Conservation (phyloP, 2,329 filamentous ascomycete genomes). For the Ophiobolus disseminans region DNA sequence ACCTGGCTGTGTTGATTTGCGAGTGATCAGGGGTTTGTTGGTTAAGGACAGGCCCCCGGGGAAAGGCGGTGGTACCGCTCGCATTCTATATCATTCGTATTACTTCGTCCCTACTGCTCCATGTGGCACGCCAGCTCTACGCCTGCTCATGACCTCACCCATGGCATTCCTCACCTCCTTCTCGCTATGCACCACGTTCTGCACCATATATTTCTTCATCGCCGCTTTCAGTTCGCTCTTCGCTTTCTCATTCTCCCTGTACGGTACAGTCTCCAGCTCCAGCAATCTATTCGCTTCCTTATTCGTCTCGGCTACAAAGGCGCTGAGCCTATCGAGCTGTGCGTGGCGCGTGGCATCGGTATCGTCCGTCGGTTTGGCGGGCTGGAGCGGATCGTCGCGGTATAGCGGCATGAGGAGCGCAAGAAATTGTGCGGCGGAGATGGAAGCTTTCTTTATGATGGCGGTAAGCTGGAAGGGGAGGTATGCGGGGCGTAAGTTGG, state of each 20-base stretch:
- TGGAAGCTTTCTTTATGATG: conserved; percentile 75
- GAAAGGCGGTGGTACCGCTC: too few relatives aligned
- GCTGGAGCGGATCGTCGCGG: conserved; percentile 35
- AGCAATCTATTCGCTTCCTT: conserved; percentile 74
- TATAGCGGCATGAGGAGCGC: conserved; percentile 46
- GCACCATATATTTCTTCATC: conserved; percentile 85
- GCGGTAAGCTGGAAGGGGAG: conserved; percentile 85
- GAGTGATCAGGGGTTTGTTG: too few relatives aligned
- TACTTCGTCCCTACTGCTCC: conserved; percentile 56
- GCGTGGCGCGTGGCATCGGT: conserved; percentile 55
- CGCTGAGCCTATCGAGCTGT: conserved; percentile 72
- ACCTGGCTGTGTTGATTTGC: too few relatives aligned
- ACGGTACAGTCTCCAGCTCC: conserved; percentile 81
- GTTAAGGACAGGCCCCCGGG: too few relatives aligned
- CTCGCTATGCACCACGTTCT: conserved; percentile 77
- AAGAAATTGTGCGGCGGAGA: conserved; percentile 65
- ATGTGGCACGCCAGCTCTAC: conserved; percentile 67
- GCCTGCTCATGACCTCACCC: conserved; percentile 68
- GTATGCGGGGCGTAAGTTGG: conserved; percentile 63
- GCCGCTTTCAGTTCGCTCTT: conserved; percentile 68
- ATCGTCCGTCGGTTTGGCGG: conserved; percentile 30
- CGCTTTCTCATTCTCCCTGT: conserved; percentile 72
- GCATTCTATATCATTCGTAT: background rate
- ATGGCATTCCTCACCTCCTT: conserved; percentile 84
- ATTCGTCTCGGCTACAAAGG: conserved; percentile 66